Base-by-base conservation (phyloP, 768 basidiomycete species). In the Leccinum obscurum region DNA sequence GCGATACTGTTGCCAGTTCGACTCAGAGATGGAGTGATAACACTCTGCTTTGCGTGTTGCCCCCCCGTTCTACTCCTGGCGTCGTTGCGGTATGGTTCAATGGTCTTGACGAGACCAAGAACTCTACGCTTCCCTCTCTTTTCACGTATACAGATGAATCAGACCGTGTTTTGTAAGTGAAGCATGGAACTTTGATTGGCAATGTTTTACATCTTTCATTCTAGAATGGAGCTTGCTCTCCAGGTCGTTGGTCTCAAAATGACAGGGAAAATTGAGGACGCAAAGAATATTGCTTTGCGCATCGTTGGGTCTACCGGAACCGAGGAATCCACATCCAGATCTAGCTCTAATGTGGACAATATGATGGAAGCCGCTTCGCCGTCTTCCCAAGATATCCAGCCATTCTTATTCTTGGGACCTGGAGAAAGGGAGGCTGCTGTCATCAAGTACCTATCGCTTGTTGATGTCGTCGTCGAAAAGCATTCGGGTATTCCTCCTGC, bases 191-290 rank as follows among this genome's bases (percentile, higher is more conserved):
- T 52, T 50, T 49, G 5, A 20, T 41, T 62, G 26, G 26, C 44
- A 57, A 46, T 57, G 26, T 57, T 56, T 63, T 69, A 44, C 65
- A 55, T 63, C 52, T 54, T 59, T 20, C 39, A 60, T 62, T 66
- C 30, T 66, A 95, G 93, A 64, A 95, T 98, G 93, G 95, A 96
- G 72, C 84, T 97, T 56, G 95, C 95, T 55, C 80, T 98, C 4
- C 94, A 96, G 70, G 93, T 96, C 14, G 94, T 98, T 17, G 95
- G 95, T 0, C 78, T 97, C 63, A 95, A 96, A 78, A 95, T 97
- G 92, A 96, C 94, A 0, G 95, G 95, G 52, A 91, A 94, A 69
- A 87, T 96, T 30, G 93, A 95, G 66, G 92, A 95, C 56, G 94
- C 95, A 3, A 89, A 92, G 74, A 91, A 93, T 59, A 90, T 97